Conservation (phyloP, 768 basidiomycete genomes). For the Lactifluus echinatus region DNA sequence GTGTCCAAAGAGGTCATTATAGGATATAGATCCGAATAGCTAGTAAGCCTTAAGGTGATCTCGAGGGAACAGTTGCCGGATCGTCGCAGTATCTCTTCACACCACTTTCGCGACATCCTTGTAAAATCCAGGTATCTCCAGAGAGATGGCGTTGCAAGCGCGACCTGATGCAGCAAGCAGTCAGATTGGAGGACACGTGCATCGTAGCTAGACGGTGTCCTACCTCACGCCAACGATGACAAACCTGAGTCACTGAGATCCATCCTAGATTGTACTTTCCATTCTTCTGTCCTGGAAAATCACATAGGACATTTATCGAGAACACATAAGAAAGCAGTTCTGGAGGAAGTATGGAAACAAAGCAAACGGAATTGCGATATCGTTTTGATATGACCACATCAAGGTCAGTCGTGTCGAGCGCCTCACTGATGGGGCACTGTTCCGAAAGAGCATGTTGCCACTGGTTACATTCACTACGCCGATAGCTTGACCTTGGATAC, state of each 20-base stretch:
- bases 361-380: not conserved
- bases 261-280: not conserved
- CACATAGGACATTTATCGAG: not conserved
- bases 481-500: not conserved
- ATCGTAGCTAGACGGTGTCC: not conserved
- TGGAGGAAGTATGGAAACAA: not conserved
- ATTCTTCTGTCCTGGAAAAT: not conserved
- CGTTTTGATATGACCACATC: not conserved
- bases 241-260: slow-evolving; percentile 1
- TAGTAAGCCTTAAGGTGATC: not conserved
- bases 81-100: not conserved
- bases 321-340: slow-evolving; percentile 6
- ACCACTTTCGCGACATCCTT: not conserved
- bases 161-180: not conserved
- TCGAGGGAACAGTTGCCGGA: not conserved
- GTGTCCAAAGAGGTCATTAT: not conserved
- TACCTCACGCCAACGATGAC: slow-evolving; percentile 5
- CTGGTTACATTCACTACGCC: not conserved
- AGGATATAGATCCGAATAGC: not conserved
- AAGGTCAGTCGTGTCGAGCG: not conserved
- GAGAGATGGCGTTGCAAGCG: not conserved
- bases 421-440: not conserved
- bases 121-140: slow-evolving; percentile 1
- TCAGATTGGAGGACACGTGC: not conserved
- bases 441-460: not conserved